A percentile compares a stretch with the other conserved stretches of the same genome.
Conservation (phyloP, 177 flowering plant genomes). For the Telopea speciosissima region DNA sequence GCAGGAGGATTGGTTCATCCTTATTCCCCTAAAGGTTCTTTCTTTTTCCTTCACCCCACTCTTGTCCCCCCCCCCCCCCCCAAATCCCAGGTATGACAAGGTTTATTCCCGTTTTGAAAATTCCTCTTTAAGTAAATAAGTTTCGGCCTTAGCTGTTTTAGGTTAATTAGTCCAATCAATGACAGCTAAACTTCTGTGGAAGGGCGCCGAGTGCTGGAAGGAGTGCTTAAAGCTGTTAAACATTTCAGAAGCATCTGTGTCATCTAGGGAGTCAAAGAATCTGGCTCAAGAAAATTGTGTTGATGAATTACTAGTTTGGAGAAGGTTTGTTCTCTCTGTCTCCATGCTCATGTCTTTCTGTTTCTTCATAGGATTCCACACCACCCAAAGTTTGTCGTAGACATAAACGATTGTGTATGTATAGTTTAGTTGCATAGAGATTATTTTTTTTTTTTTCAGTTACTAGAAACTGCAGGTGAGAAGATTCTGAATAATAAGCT, state of each 20-base stretch:
- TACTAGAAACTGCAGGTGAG: too few relatives aligned
- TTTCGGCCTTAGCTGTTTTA: slow-evolving; percentile 10
- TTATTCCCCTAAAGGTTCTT: slow-evolving; percentile 88
- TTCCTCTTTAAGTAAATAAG: background rate
- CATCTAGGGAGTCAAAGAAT: slow-evolving; percentile 11
- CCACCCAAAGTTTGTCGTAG: background rate
- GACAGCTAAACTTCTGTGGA: slow-evolving; percentile 87
- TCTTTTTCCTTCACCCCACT: background rate
- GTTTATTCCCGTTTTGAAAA: background rate
- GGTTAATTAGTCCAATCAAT: slow-evolving; percentile 10
- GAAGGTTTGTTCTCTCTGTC: slow-evolving; percentile 47
- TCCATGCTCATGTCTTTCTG: background rate
- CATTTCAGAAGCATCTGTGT: slow-evolving; percentile 59
- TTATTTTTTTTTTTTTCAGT: too few relatives aligned
- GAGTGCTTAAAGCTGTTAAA: slow-evolving; percentile 61
- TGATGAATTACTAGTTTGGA: slow-evolving; percentile 42
- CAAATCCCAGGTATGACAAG: slow-evolving; percentile 9
- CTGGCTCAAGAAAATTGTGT: slow-evolving; percentile 13
- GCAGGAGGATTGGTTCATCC: slow-evolving; percentile 97
- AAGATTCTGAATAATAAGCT: too few relatives aligned
- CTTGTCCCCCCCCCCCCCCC: too few relatives aligned
- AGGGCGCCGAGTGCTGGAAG: slow-evolving; percentile 75
- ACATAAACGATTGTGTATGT: too few relatives aligned
- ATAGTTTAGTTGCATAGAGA: too few relatives aligned
- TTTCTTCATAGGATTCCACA: background rate